Conservation (phyloP, 768 basidiomycete species). For the Tylopilus rubrobrunneus region DNA sequence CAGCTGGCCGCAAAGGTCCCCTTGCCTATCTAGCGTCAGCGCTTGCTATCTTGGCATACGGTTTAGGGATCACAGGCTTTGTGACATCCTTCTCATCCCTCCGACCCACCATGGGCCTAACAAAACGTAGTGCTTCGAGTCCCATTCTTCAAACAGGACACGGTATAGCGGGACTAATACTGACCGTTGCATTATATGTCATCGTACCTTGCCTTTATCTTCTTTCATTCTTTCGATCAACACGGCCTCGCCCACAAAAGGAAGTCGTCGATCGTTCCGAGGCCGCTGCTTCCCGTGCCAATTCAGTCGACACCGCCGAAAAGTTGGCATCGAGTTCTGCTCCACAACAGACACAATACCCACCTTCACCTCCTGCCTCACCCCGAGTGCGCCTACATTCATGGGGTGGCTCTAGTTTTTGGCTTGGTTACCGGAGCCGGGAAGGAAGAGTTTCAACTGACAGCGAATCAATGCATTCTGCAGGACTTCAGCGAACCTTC, state of each 20-base stretch:
- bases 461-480: conserved; percentile 34
- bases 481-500: conserved; percentile 38
- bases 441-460: conserved; percentile 39
- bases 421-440: conserved; percentile 33
- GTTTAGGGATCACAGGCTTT: conserved; percentile 59
- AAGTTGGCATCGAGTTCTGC: conserved; percentile 33
- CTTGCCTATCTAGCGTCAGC: conserved; percentile 37
- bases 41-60: conserved; percentile 48
- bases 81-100: conserved; percentile 61
- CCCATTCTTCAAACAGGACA: conserved; percentile 54
- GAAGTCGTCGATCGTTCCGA: conserved; percentile 23
- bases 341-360: conserved; percentile 30
- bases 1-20: conserved; percentile 20
- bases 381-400: conserved; percentile 34
- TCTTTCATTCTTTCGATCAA: conserved; percentile 20
- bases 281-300: conserved; percentile 26
- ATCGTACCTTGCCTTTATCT: conserved; percentile 43
- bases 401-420: conserved; percentile 37
- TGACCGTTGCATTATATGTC: conserved; percentile 60
- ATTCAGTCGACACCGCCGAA: conserved; percentile 40
- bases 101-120: conserved; percentile 21
- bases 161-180: conserved; percentile 58
- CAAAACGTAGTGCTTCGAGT: conserved; percentile 33
- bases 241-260: conserved; percentile 14
- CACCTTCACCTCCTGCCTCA: conserved; percentile 29